phyloP scores from a whole-genome alignment of 2,329 filamentous ascomycete species.

The Anthostomella pinea region DNA sequence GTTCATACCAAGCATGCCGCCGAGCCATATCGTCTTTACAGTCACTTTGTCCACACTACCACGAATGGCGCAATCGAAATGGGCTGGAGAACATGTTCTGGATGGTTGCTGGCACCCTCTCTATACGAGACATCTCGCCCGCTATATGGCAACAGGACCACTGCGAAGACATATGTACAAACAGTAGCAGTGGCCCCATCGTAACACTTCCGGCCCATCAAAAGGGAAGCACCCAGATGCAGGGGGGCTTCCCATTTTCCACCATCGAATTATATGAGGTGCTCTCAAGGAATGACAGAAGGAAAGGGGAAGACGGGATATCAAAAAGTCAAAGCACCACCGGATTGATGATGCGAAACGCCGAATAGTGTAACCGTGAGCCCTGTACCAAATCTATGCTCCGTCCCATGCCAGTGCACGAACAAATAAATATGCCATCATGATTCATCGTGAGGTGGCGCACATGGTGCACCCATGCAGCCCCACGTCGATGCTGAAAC shows the following conservation, averaged over 20 bases:
- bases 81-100: too few species aligned
- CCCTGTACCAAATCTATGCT: slow-evolving; percentile 25
- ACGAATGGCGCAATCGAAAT: too few species aligned
- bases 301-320: slow-evolving; percentile 9
- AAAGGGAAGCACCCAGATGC: neutral
- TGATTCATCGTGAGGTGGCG: slow-evolving; percentile 21
- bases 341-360: slow-evolving; percentile 18
- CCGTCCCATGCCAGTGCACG: slow-evolving; percentile 15
- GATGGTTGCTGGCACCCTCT: too few species aligned
- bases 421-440: slow-evolving; percentile 19
- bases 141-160: too few species aligned
- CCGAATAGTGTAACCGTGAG: slow-evolving; percentile 17
- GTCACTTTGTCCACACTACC: too few species aligned
- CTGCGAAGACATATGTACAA: too few species aligned
- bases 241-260: neutral
- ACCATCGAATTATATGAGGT: too few species aligned
- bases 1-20: too few species aligned
- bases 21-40: too few species aligned
- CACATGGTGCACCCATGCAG: slow-evolving; percentile 14
- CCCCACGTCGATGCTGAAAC: slow-evolving; percentile 17
- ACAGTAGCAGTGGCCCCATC: too few species aligned
- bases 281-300: neutral
- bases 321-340: slow-evolving; percentile 10
- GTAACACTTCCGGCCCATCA: too few species aligned
- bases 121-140: too few species aligned